Evolutionary conservation across 2,329 filamentous ascomycete genomes (phyloP), one percentile per base, ranked within the genome.

Genomic region (Chaetomiaceae sp.): DNA sequence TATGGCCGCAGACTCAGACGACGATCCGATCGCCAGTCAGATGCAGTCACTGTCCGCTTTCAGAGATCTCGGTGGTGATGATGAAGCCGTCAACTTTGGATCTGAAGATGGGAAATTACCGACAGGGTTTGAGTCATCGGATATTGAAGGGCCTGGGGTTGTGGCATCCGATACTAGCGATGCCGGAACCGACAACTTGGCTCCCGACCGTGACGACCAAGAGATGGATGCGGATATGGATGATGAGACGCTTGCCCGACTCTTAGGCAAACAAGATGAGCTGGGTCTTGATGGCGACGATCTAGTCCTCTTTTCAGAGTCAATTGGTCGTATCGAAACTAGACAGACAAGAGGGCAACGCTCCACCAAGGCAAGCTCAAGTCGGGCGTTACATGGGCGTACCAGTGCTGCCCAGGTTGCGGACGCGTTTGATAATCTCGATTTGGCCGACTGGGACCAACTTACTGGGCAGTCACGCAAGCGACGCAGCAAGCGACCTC

Each of bases 381-480:
- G 37, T 22, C 30, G 32, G 30, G 43, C 14, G 2, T 5, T 27
- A 19, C 19, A n/a, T 11, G 57, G 62, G 38, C 68, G 65, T 42
- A 64, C 66, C 7, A 70, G 62, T 47, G 70, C 71, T 24, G 63
- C 64, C 18, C 58, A 64, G 27, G 63, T 71, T 53, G 65, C 68
- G 9, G 64, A 82, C 47, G 67, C 66, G 2, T 77, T 80, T 50
- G 80, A 84, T 50, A 85, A 81, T 8, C 83, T 95, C 53, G 88
- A 95, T 59, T 71, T 94, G 36, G 91, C 93, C 83, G 87, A 95
- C 58, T 88, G 86, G 67, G 77, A 86, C 14, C 75, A 82, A n/a
- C 20, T 81, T 83, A 1, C 88, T 1, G 38, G 36, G 10, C 49
- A 44, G 20, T 43, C 63, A 89, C 6, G 51, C 17, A 56, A 52